Conservation (phyloP, 2,329 filamentous ascomycete genomes). For the Clonostachys sp. region DNA sequence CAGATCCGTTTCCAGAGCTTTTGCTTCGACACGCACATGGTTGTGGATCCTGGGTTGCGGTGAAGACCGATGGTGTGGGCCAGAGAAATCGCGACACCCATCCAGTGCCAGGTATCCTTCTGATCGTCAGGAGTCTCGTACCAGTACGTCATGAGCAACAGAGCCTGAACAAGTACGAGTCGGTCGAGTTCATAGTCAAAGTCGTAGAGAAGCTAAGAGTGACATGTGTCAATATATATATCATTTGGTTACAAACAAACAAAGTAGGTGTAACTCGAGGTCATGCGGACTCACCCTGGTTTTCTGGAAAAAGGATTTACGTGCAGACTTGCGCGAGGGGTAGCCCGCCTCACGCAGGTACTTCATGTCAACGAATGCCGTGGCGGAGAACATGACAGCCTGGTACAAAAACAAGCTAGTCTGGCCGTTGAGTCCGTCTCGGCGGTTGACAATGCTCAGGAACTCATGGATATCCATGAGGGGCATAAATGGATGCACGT, state of each 20-base stretch:
- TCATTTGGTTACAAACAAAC: not conserved
- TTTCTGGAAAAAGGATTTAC: slow-evolving; percentile 85
- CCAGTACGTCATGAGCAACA: slow-evolving; percentile 94
- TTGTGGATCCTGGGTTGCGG: slow-evolving; percentile 73
- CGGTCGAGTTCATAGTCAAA: slow-evolving; percentile 93
- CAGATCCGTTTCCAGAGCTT: slow-evolving; percentile 92
- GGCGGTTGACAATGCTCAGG: slow-evolving; percentile 53
- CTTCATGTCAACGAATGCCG: slow-evolving; percentile 81
- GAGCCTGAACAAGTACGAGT: slow-evolving; percentile 79
- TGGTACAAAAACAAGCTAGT: slow-evolving; percentile 88
- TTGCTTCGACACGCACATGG: slow-evolving; percentile 68
- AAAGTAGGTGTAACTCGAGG: slow-evolving; percentile 1
- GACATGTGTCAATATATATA: slow-evolving; percentile 14
- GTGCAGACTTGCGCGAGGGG: slow-evolving; percentile 69
- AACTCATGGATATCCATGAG: slow-evolving; percentile 67
- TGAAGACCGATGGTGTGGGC: slow-evolving; percentile 93
- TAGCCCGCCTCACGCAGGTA: slow-evolving; percentile 75
- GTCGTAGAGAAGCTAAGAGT: slow-evolving; percentile 72
- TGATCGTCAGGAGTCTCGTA: slow-evolving; percentile 96
- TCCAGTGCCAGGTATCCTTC: slow-evolving; percentile 98
- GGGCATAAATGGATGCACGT: slow-evolving; percentile 92
- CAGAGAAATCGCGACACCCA: slow-evolving; percentile 90
- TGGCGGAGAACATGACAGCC: slow-evolving; percentile 89
- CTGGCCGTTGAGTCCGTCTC: slow-evolving; percentile 65
- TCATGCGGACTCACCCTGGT: slow-evolving; percentile 60